Conservation (phyloP, 164 flowering plant species). For the Platanus orientalis region DNA sequence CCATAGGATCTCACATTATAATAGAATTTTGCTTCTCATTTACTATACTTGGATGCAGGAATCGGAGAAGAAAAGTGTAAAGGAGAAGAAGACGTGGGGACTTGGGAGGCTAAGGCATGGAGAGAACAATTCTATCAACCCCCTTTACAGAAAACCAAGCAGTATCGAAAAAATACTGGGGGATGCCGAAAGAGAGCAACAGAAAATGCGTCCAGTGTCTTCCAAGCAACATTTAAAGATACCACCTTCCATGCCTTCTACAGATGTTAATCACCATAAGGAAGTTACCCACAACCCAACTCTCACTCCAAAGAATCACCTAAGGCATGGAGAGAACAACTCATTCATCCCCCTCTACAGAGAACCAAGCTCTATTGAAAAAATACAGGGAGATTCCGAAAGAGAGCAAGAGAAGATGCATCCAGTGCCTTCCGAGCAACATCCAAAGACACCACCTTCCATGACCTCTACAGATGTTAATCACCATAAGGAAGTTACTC, state of each 20-base stretch:
- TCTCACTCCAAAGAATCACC: slow-evolving; percentile 46
- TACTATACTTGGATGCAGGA: slow-evolving; percentile 46
- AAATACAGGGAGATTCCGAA: no score
- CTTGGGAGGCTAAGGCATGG: slow-evolving; percentile 49
- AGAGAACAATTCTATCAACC: slow-evolving; percentile 66
- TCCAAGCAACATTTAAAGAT: slow-evolving; percentile 24
- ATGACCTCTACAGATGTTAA: slow-evolving; percentile 4
- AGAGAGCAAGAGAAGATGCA: no score
- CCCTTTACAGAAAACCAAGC: slow-evolving; percentile 80
- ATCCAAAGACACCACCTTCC: neutral
- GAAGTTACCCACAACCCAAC: slow-evolving; percentile 3
- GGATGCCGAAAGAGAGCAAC: slow-evolving; percentile 77
- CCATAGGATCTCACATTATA: neutral
- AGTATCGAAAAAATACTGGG: slow-evolving; percentile 89
- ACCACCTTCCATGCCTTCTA: neutral
- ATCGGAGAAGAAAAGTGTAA: slow-evolving; percentile 42
- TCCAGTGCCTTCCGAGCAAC: neutral
- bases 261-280: slow-evolving; percentile 18
- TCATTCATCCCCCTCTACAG: no score
- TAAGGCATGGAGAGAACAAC: no score
- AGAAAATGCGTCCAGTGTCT: slow-evolving; percentile 28
- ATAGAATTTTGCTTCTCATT: no score
- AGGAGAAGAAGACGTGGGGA: slow-evolving; percentile 64
- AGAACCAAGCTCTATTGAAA: no score
- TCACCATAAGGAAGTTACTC: slow-evolving; percentile 10